phyloP scores from a whole-genome alignment of 257 asterid species.

The Linderniella brevidens region DNA sequence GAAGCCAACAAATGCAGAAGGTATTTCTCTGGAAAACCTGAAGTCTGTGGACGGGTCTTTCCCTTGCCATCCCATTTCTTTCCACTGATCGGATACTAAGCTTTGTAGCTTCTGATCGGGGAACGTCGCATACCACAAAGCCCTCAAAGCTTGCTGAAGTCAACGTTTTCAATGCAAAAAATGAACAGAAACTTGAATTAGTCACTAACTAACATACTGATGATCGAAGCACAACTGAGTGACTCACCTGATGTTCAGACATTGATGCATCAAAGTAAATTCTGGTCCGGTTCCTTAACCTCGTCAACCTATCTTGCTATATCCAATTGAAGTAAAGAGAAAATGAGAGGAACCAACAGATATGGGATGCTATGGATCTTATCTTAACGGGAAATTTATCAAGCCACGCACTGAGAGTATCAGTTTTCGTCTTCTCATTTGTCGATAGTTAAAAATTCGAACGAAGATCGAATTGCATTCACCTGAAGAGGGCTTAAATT shows the following conservation, averaged over 20 bases:
- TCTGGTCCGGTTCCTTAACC: conserved; percentile 58
- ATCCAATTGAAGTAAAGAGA: conserved; percentile 8
- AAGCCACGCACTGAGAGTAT: no score
- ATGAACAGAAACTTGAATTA: background rate
- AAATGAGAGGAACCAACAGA: no score
- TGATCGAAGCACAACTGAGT: background rate
- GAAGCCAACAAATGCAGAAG: background rate
- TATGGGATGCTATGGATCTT: no score
- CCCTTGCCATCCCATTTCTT: conserved; percentile 98
- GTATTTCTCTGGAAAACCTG: conserved; percentile 21
- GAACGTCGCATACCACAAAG: conserved; percentile 69
- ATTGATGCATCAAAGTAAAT: conserved; percentile 56
- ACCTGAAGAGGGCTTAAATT: conserved; percentile 55
- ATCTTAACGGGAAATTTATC: no score
- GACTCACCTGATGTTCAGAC: conserved; percentile 58
- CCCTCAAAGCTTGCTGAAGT: conserved; percentile 55
- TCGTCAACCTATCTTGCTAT: conserved; percentile 59
- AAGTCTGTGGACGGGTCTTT: conserved; percentile 92
- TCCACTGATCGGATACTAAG: conserved; percentile 86
- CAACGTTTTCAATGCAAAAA: background rate
- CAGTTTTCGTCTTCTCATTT: no score
- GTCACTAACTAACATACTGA: background rate
- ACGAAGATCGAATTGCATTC: conserved; percentile 9
- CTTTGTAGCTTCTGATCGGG: conserved; percentile 52
- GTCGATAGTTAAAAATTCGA: no score